Base-by-base conservation (phyloP, 805 yeast species). In the Cyberlindnera sargentensis region DNA sequence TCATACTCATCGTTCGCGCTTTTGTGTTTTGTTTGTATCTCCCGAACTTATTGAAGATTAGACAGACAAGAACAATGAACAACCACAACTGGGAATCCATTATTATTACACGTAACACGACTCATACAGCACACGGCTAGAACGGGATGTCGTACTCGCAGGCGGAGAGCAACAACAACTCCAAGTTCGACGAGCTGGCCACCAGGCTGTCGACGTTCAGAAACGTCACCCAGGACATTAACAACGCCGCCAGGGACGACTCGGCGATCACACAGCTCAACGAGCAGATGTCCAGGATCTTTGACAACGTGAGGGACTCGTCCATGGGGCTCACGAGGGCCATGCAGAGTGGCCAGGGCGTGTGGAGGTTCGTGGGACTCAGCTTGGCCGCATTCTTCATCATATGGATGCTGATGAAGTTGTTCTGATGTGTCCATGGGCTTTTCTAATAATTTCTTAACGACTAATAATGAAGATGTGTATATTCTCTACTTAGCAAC, bases 141-240 rank as follows among this genome's bases (percentile, higher is more conserved):
- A 15, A 15, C 20, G 20, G 20, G 26, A 38, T 38, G 41, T 38
- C 41, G n/a, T 63, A 61, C 44, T 45, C 60, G 6, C 64, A 60
- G 43, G 48, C 49, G 31, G 67, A 59, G 50, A 59, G 50, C 38
- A 58, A 48, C 71, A 84, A 84, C 62, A 84, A 84, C 57, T 66
- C 67, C 32, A 72, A 81, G 47, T 70, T 84, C 48, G 75, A 82
- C 48, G 74, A 72, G 48, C 68, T 84, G 24, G 85, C 90, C 3
- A 70, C 73, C 41, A 84, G 84, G 58, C 66, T 84, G 33, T 72
- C 86, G 2, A 71, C 80, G 1, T 74, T 84, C 51, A 73, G 85
- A 47, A 68, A 70, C 44, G 77, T 84, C 26, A 83, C 87, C 41
- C 75, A 75, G 49, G 91, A 84, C 46, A 80, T 84, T 32, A 77